Conservation (phyloP, 805 yeast genomes). For the Barnettozyma vustinii region DNA sequence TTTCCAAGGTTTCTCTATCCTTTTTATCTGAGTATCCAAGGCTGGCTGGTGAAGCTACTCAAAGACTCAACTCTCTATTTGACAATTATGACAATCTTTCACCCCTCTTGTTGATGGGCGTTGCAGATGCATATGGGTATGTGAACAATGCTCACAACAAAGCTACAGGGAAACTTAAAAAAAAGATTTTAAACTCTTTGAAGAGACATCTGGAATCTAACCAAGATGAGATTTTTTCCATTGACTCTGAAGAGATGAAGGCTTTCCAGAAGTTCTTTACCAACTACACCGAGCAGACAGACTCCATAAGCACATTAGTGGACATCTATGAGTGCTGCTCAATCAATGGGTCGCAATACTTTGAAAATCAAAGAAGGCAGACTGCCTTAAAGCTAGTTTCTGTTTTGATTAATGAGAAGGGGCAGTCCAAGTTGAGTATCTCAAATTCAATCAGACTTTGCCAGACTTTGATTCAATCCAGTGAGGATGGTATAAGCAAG, state of each 20-base stretch:
- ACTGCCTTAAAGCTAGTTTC: not conserved
- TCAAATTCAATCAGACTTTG: not conserved
- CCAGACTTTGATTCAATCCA: not conserved
- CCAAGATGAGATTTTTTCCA: constrained; percentile 4
- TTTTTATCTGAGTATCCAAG: not conserved
- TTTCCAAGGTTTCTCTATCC: not conserved
- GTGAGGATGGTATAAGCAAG: not conserved
- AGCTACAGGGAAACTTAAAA: not conserved
- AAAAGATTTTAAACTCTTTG: not conserved
- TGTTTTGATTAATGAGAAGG: not conserved
- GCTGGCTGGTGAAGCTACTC: constrained; percentile 1
- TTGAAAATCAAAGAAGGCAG: not conserved
- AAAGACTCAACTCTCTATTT: constrained; percentile 4
- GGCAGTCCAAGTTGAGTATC: not conserved
- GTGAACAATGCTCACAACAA: not conserved
- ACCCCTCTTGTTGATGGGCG: constrained; percentile 2
- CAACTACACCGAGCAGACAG: not conserved
- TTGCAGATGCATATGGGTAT: not conserved
- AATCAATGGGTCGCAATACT: not conserved
- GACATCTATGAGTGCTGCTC: constrained; percentile 1
- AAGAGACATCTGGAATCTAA: not conserved
- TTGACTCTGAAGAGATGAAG: not conserved
- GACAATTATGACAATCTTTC: not conserved
- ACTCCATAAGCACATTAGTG: not conserved
- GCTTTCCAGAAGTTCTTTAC: not conserved